These are phyloP conservation scores for Carex pumila DNA, from an alignment of 176 grass and related monocot species.

Conservation along the genomic window DNA sequence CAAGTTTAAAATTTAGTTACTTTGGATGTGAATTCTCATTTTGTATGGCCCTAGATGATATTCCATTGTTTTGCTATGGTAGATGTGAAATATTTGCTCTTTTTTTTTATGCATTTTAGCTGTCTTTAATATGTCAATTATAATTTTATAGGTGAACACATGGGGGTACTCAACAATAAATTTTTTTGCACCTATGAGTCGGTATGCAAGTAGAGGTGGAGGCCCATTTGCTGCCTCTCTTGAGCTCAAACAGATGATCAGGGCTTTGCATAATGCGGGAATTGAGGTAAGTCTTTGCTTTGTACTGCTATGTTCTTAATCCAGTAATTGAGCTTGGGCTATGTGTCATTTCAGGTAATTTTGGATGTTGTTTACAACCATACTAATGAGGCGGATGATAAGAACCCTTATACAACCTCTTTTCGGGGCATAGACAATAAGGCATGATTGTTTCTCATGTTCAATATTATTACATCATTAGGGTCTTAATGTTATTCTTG, in stretches of 20 bases:
- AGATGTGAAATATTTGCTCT: neutral
- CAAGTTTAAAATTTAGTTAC: neutral
- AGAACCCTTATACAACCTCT: constrained; percentile 71
- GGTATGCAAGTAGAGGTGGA: constrained; percentile 95
- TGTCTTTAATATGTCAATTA: neutral
- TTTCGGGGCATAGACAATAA: constrained; percentile 98
- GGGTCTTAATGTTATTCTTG: neutral
- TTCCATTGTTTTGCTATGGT: neutral
- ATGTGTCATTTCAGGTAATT: constrained; percentile 63
- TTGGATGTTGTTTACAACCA: constrained; percentile 98
- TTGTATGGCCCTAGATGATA: neutral
- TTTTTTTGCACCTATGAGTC: constrained; percentile 99
- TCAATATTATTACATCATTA: constrained; percentile 10
- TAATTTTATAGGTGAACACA: constrained; percentile 72
- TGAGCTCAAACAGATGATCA: constrained; percentile 94
- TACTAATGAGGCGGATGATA: constrained; percentile 92
- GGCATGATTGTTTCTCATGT: constrained; percentile 14
- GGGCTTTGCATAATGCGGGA: constrained; percentile 91
- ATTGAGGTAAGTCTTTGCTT: constrained; percentile 56
- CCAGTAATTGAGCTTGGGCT: neutral
- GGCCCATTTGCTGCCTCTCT: constrained; percentile 72
- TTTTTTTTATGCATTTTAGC: neutral
- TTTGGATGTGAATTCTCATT: neutral
- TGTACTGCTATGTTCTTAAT: neutral
- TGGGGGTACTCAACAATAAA: constrained; percentile 99